Conservation (phyloP, 169 alveolate species). For the Cyclospora cayetanensis region DNA sequence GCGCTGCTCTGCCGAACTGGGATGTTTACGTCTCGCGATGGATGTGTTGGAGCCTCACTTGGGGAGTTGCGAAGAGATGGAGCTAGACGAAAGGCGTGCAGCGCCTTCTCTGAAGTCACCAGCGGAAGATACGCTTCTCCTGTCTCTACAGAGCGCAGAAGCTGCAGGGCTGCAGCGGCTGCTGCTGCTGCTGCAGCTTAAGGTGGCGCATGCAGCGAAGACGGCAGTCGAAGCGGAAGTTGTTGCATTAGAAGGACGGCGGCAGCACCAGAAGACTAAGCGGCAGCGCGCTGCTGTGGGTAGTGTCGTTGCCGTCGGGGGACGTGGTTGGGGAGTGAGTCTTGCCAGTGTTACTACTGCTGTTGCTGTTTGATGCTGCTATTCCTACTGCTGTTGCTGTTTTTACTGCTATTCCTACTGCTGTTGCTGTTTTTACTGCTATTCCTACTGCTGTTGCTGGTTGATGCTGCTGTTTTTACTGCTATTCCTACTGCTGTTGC, state of each 20-base stretch:
- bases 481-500: neutral
- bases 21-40: neutral
- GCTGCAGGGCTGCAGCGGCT: slow-evolving; percentile 14
- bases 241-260: slow-evolving; percentile 11
- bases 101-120: neutral
- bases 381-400: neutral
- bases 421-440: neutral
- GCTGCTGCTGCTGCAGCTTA: slow-evolving; percentile 57
- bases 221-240: slow-evolving; percentile 29
- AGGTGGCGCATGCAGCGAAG: slow-evolving; percentile 14
- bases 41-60: neutral
- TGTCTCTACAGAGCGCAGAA: neutral
- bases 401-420: neutral
- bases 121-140: neutral
- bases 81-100: neutral
- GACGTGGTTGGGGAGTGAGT: slow-evolving; percentile 32
- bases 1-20: slow-evolving; percentile 9
- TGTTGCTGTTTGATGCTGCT: neutral
- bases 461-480: neutral
- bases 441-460: neutral
- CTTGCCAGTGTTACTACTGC: neutral
- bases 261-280: neutral
- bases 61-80: neutral
- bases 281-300: slow-evolving; percentile 31
- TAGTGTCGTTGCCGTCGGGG: neutral